These are phyloP conservation scores for Flaveria ramosissima DNA, from an alignment of 129 eudicot genomes.

Conservation along the genomic window DNA sequence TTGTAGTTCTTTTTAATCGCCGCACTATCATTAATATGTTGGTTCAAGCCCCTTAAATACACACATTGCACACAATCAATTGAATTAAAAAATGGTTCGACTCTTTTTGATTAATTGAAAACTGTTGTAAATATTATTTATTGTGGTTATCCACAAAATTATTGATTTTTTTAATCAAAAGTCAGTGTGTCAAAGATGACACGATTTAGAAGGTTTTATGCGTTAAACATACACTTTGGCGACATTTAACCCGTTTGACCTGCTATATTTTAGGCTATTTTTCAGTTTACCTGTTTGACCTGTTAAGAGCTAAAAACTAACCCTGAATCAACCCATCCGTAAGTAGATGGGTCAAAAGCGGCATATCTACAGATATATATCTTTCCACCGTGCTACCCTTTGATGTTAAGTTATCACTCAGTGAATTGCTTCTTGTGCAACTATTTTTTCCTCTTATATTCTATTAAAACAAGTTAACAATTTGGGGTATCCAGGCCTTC, in stretches of 20 bases:
- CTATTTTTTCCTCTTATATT: background rate
- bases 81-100: too few relatives aligned
- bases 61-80: too few relatives aligned
- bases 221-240: constrained; percentile 7
- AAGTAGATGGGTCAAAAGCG: constrained; percentile 3
- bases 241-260: background rate
- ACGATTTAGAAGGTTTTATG: constrained; percentile 10
- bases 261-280: background rate
- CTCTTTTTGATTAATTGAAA: too few relatives aligned
- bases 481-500: constrained; percentile 60
- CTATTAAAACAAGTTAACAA: background rate
- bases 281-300: background rate
- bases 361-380: background rate
- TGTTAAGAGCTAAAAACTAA: background rate
- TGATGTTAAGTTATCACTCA: background rate
- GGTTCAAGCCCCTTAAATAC: too few relatives aligned
- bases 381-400: background rate
- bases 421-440: constrained; percentile 19
- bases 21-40: too few relatives aligned
- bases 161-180: background rate
- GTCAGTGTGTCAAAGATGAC: background rate
- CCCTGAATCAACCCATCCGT: background rate
- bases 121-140: too few relatives aligned
- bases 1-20: too few relatives aligned
- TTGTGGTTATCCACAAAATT: background rate